phyloP scores from a whole-genome alignment of 2,329 filamentous ascomycete species.

The Aspergillus texensis region DNA sequence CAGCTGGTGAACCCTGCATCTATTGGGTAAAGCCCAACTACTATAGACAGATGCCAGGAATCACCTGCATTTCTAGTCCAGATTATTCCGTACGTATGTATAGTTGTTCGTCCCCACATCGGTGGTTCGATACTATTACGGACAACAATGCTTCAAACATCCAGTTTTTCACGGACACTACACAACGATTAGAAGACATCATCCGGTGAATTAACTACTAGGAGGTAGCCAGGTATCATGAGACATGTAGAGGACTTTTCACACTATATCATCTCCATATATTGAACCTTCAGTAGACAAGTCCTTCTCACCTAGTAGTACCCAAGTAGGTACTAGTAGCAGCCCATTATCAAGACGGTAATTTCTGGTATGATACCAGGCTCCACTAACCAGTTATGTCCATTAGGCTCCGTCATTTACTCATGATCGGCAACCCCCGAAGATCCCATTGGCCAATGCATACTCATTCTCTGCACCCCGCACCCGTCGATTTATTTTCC shows the following conservation, averaged over 20 bases:
- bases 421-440: conserved; percentile 16
- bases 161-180: not conserved
- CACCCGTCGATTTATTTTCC: conserved; percentile 12
- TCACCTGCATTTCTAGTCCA: not conserved
- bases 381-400: not conserved
- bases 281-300: not conserved
- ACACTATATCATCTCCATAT: not conserved
- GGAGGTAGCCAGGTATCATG: not conserved
- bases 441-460: conserved; percentile 18
- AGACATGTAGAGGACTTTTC: not conserved
- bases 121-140: not conserved
- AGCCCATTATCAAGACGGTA: not conserved
- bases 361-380: not conserved
- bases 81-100: conserved; percentile 2
- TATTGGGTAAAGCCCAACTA: not conserved
- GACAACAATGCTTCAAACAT: not conserved
- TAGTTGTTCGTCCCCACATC: not conserved
- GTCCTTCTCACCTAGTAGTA: not conserved
- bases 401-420: not conserved
- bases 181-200: not conserved
- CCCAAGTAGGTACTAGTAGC: not conserved
- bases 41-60: not conserved
- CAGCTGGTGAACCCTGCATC: not conserved
- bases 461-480: conserved; percentile 18
- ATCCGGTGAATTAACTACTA: not conserved